Conservation (phyloP, 2,329 filamentous ascomycete species). For the Orbilia quercus region DNA sequence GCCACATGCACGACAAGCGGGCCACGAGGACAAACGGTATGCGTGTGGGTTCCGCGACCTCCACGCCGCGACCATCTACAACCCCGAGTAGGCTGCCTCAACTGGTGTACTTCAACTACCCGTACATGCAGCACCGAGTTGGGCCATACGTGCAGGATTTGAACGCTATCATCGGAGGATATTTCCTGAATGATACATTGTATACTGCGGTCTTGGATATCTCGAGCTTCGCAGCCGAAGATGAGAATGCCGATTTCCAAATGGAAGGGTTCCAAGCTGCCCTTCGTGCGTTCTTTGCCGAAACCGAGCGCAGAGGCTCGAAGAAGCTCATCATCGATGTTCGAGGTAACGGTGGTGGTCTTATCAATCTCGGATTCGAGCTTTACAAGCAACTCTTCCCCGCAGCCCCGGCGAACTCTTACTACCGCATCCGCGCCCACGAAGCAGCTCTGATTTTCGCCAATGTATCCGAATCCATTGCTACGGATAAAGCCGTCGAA, state of each 20-base stretch:
- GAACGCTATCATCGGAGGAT: constrained; percentile 39
- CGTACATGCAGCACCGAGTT: constrained; percentile 42
- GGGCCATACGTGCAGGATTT: constrained; percentile 45
- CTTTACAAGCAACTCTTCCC: constrained; percentile 70
- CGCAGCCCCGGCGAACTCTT: constrained; percentile 64
- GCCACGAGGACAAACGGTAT: constrained; percentile 14
- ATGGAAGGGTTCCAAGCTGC: constrained; percentile 30
- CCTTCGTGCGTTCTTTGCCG: constrained; percentile 29
- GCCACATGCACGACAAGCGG: constrained; percentile 20
- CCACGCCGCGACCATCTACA: not conserved
- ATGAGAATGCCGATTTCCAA: constrained; percentile 27
- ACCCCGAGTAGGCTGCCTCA: not conserved
- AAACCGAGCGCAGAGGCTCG: constrained; percentile 14
- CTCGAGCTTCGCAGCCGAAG: constrained; percentile 39
- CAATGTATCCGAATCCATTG: constrained; percentile 14
- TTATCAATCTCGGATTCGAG: constrained; percentile 65
- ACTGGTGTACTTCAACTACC: constrained; percentile 39
- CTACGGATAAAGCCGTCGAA: constrained; percentile 14
- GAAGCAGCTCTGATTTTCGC: constrained; percentile 60
- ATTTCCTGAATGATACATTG: constrained; percentile 50
- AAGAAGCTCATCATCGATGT: constrained; percentile 71
- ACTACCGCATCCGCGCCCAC: constrained; percentile 64
- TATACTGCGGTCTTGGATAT: constrained; percentile 44
- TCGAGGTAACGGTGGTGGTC: constrained; percentile 71
- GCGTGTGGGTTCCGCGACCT: constrained; percentile 1